These are phyloP conservation scores for Irpex sp. DNA, from an alignment of 1,284 basidiomycete genomes.

Conservation along the genomic window DNA sequence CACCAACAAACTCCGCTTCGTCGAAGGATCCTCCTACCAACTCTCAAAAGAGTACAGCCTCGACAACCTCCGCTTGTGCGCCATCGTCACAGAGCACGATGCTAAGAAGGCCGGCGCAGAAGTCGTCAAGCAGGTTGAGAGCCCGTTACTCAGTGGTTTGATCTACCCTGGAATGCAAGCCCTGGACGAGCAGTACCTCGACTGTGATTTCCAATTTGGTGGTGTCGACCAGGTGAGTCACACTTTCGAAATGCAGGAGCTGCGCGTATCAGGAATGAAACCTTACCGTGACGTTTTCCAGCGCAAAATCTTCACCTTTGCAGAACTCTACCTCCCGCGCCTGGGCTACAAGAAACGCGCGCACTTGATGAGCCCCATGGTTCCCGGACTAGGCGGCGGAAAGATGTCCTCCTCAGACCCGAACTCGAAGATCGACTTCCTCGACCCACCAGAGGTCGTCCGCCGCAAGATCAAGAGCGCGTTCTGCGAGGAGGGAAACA, in stretches of 20 bases:
- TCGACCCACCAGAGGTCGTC: conserved; percentile 88
- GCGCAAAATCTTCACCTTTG: conserved; percentile 99
- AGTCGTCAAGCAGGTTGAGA: conserved; percentile 98
- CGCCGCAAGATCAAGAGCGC: conserved; percentile 93
- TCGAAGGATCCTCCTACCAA: conserved; percentile 94
- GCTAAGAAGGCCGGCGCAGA: conserved; percentile 99
- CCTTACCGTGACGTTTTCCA: conserved; percentile 37
- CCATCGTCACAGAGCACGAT: conserved; percentile 94
- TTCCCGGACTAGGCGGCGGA: conserved; percentile 93
- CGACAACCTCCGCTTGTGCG: conserved; percentile 93
- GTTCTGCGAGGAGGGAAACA: conserved; percentile 95
- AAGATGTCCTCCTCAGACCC: conserved; percentile 99
- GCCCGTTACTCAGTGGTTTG: conserved; percentile 90
- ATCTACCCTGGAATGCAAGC: conserved; percentile 98
- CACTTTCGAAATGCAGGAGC: too few relatives aligned
- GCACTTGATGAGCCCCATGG: conserved; percentile 99
- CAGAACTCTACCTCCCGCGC: conserved; percentile 93
- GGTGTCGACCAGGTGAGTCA: conserved; percentile 91
- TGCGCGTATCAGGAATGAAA: not conserved
- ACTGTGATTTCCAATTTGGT: conserved; percentile 97
- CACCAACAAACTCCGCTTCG: conserved; percentile 85
- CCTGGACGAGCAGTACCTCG: conserved; percentile 97
- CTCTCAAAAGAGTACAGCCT: conserved; percentile 93
- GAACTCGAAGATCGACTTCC: conserved; percentile 97
- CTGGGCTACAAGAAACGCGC: conserved; percentile 96